Evolutionary conservation across 2,329 filamentous ascomycete genomes (phyloP), one percentile per base, ranked within the genome.

Genomic region (Fusarium sp.): DNA sequence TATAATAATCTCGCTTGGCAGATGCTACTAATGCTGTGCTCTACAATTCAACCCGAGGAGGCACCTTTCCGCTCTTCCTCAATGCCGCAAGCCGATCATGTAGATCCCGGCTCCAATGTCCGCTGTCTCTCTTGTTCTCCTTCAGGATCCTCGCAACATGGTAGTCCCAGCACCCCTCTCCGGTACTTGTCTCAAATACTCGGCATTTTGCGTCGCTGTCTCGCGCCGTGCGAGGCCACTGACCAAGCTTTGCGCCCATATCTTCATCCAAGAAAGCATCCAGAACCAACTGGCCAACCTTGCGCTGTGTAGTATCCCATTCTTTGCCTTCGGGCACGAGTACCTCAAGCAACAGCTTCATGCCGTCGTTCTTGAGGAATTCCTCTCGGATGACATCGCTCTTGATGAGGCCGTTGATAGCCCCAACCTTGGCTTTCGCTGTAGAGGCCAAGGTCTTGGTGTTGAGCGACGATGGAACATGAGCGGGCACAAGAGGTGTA

Each of bases 221-320:
- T 55, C 81, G 81, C 9, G 77, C 72, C 26, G 73, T 75, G 28
- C 72, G 83, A 0, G 89, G 89, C 89, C 89, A 92, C 70, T 89
- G 81, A 0, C 89, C 88, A 24, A 87, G 72, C 30, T 83, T 82
- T 6, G 90, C 90, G 45, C 90, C 90, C 85, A 91, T 90, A 64
- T 88, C 85, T 70, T 87, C 86, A 76, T 93, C 91, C n/a, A 93
- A 82, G 77, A 93, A 93, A 68, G 86, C 90, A 77, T 93, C 91
- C 39, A 88, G 84, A 34, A 92, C 85, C 63, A 92, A 84, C 68
- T 89, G 85, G 4, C 87, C 89, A 30, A 88, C 86, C 76, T 87
- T 89, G 66, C 85, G 85, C 77, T 88, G 85, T 11, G 88, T 85
- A 4, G 82, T 78, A 20, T 85, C 85, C 83, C 89, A 89, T 32